Evolutionary conservation across 129 eudicot species (phyloP).

Genomic region (Daucus carota): DNA sequence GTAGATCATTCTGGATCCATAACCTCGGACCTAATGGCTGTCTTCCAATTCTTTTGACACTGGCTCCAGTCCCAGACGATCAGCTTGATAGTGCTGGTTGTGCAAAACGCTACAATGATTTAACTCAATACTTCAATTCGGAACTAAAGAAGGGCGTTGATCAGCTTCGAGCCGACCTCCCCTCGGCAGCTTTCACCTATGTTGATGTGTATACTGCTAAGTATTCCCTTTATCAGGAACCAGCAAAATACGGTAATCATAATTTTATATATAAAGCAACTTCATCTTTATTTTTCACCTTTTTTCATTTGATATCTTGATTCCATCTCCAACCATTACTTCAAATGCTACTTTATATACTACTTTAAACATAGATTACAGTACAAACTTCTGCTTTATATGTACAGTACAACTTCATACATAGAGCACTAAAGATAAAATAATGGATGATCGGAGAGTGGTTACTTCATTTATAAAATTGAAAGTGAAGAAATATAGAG

Average conservation of each 20-base stretch:
- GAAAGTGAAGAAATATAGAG: too few relatives aligned
- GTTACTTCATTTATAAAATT: too few relatives aligned
- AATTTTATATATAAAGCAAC: too few relatives aligned
- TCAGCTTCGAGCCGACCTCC: background rate
- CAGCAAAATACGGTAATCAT: conserved; percentile 4
- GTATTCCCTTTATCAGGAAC: background rate
- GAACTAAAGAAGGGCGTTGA: background rate
- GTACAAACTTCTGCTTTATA: too few relatives aligned
- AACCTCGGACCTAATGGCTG: background rate
- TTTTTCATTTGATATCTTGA: too few relatives aligned
- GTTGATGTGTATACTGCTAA: conserved; percentile 8
- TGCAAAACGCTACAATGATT: background rate
- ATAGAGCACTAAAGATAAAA: too few relatives aligned
- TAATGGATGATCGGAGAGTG: too few relatives aligned
- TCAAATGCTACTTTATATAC: too few relatives aligned
- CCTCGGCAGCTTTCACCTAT: conserved; percentile 4
- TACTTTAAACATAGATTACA: too few relatives aligned
- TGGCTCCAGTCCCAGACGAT: background rate
- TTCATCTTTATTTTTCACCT: too few relatives aligned
- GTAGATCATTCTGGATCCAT: conserved; percentile 15
- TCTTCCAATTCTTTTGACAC: background rate
- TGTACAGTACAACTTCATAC: too few relatives aligned
- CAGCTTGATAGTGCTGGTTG: background rate
- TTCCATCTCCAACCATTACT: too few relatives aligned
- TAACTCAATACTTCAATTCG: background rate